phyloP scores from a whole-genome alignment of 768 basidiomycete species.

The Plicaturopsis crispa region DNA sequence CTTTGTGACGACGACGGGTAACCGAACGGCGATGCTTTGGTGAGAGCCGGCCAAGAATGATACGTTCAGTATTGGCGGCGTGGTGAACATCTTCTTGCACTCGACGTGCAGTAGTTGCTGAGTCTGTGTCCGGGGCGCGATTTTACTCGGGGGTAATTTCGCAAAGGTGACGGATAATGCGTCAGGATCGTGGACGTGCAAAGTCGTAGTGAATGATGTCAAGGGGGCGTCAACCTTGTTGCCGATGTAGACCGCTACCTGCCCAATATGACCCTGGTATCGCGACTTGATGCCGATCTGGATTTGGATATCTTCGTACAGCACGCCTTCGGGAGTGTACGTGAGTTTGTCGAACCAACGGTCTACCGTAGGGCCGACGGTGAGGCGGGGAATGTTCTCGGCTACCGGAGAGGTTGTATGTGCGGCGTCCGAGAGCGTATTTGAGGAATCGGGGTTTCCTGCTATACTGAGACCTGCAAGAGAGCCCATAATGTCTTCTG shows the following conservation, averaged over 20 bases:
- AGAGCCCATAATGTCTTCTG: slow-evolving; percentile 59
- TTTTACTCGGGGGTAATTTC: slow-evolving; percentile 81
- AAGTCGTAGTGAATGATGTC: slow-evolving; percentile 81
- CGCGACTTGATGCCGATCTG: slow-evolving; percentile 96
- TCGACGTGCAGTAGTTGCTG: slow-evolving; percentile 93
- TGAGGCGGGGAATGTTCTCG: slow-evolving; percentile 47
- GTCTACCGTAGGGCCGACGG: slow-evolving; percentile 66
- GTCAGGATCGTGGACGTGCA: slow-evolving; percentile 66
- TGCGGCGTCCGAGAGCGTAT: slow-evolving; percentile 8
- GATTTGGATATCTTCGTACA: slow-evolving; percentile 93
- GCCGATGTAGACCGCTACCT: slow-evolving; percentile 90
- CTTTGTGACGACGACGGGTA: slow-evolving; percentile 85
- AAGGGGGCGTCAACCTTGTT: slow-evolving; percentile 91
- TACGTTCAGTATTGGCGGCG: slow-evolving; percentile 71
- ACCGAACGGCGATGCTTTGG: slow-evolving; percentile 72
- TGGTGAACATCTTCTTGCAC: slow-evolving; percentile 81
- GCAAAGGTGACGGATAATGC: slow-evolving; percentile 80
- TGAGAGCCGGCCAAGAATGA: slow-evolving; percentile 92
- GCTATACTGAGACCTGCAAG: slow-evolving; percentile 79
- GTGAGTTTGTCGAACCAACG: slow-evolving; percentile 86
- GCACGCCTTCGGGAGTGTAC: slow-evolving; percentile 75
- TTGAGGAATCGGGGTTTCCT: slow-evolving; percentile 14
- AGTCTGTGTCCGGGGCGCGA: slow-evolving; percentile 78
- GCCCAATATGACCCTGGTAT: slow-evolving; percentile 91
- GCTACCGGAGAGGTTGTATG: slow-evolving; percentile 19